Evolutionary conservation across 495 filamentous ascomycete genomes (phyloP).

Genomic region (Lepidopterella palustris): DNA sequence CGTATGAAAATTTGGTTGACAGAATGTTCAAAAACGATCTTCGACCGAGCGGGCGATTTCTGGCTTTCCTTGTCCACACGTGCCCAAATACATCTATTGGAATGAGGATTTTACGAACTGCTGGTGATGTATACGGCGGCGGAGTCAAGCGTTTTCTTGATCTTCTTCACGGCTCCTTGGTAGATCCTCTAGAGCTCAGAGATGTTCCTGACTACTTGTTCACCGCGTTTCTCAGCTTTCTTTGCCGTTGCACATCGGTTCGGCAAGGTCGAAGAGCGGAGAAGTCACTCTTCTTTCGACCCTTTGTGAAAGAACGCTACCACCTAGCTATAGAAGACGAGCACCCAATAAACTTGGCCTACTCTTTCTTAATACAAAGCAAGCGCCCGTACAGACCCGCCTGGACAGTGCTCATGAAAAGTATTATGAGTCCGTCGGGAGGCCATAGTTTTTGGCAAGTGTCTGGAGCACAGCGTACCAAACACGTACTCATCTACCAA

Average conservation of each 20-base stretch:
- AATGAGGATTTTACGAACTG: slow-evolving; percentile 40
- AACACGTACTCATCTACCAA: slow-evolving; percentile 1
- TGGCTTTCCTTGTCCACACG: slow-evolving; percentile 45
- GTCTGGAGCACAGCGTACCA: neutral
- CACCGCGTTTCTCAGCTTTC: slow-evolving; percentile 45
- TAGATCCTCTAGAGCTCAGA: slow-evolving; percentile 11
- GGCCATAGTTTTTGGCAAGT: neutral
- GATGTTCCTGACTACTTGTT: slow-evolving; percentile 41
- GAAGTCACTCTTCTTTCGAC: neutral
- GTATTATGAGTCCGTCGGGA: neutral
- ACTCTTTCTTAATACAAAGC: slow-evolving; percentile 6
- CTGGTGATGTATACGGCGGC: slow-evolving; percentile 35
- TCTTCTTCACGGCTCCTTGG: slow-evolving; percentile 17
- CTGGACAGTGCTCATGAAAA: slow-evolving; percentile 21
- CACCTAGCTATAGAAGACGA: slow-evolving; percentile 11
- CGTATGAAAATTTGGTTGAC: slow-evolving; percentile 46
- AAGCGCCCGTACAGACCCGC: slow-evolving; percentile 8
- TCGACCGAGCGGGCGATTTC: slow-evolving; percentile 38
- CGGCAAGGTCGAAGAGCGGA: slow-evolving; percentile 29
- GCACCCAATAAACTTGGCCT: slow-evolving; percentile 20
- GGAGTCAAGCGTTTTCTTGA: slow-evolving; percentile 23
- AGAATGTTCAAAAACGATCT: slow-evolving; percentile 49
- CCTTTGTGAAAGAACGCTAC: slow-evolving; percentile 10
- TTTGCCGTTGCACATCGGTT: slow-evolving; percentile 32
- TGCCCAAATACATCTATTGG: slow-evolving; percentile 39